These are phyloP conservation scores for Phascolomyces articulosus DNA, from an alignment of 371 early-diverging fungal species.

Conservation along the genomic window DNA sequence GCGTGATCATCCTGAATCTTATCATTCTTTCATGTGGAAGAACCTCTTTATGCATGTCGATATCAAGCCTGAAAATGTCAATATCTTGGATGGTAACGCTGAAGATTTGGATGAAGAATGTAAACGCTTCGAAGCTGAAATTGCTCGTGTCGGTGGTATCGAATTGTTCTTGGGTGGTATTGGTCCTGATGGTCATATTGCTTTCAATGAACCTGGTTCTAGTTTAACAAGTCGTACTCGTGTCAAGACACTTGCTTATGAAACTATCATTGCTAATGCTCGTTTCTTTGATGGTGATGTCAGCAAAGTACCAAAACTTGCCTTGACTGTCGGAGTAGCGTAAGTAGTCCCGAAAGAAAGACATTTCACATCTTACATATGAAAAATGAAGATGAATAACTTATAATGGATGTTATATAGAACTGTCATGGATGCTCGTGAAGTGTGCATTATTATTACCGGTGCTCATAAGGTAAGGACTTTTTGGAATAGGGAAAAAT, in stretches of 20 bases:
- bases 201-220: slow-evolving; percentile 93
- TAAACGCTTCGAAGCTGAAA: slow-evolving; percentile 77
- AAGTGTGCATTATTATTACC: slow-evolving; percentile 85
- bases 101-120: slow-evolving; percentile 82
- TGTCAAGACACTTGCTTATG: slow-evolving; percentile 90
- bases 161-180: slow-evolving; percentile 85
- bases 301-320: slow-evolving; percentile 86
- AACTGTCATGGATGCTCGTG: slow-evolving; percentile 87
- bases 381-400: too few relatives aligned
- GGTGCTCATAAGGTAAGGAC: slow-evolving; percentile 82
- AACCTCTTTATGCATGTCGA: slow-evolving; percentile 85
- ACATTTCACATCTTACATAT: too few relatives aligned
- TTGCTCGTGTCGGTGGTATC: slow-evolving; percentile 78
- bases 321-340: slow-evolving; percentile 89
- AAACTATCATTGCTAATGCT: slow-evolving; percentile 89
- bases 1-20: slow-evolving; percentile 80
- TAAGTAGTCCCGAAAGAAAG: slow-evolving; percentile 22
- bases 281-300: slow-evolving; percentile 89
- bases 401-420: slow-evolving; percentile 35
- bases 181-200: slow-evolving; percentile 92
- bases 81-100: slow-evolving; percentile 86
- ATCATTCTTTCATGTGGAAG: slow-evolving; percentile 90
- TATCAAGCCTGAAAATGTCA: slow-evolving; percentile 77
- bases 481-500: slow-evolving; percentile 42
- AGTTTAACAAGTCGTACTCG: slow-evolving; percentile 84